Evolutionary conservation across 2,329 filamentous ascomycete genomes (phyloP).

Genomic region (Penicillium sp.): DNA sequence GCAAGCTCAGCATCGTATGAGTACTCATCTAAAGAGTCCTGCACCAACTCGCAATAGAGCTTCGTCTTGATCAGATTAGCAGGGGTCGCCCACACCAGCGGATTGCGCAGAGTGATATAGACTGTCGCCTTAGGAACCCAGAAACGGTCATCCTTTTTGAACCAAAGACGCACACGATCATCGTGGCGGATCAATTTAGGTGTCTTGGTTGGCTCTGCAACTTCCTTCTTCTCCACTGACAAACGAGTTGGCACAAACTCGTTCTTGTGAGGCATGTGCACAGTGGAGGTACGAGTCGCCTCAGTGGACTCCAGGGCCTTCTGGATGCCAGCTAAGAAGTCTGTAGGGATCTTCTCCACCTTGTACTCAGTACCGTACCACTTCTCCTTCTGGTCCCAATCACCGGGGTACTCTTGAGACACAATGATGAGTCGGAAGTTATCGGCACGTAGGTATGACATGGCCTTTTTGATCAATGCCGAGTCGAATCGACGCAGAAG

Average conservation of each 20-base stretch:
- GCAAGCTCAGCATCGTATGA: slow-evolving; percentile 95
- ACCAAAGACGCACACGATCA: slow-evolving; percentile 79
- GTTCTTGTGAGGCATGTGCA: slow-evolving; percentile 89
- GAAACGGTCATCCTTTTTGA: slow-evolving; percentile 97
- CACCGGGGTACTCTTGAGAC: slow-evolving; percentile 78
- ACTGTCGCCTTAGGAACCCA: slow-evolving; percentile 96
- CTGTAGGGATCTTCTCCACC: slow-evolving; percentile 72
- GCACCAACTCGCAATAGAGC: slow-evolving; percentile 80
- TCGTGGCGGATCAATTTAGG: slow-evolving; percentile 87
- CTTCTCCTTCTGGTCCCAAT: slow-evolving; percentile 85
- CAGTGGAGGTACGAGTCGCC: slow-evolving; percentile 62
- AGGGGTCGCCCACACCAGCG: slow-evolving; percentile 75
- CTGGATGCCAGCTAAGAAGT: slow-evolving; percentile 71
- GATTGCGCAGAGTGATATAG: slow-evolving; percentile 75
- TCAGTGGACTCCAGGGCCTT: slow-evolving; percentile 61
- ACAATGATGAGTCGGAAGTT: slow-evolving; percentile 85
- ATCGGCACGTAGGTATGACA: slow-evolving; percentile 76
- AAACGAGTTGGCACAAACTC: slow-evolving; percentile 93
- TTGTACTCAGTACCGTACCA: slow-evolving; percentile 98
- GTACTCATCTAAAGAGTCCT: slow-evolving; percentile 87
- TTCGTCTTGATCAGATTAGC: slow-evolving; percentile 75
- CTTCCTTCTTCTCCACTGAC: slow-evolving; percentile 91
- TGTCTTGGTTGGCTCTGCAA: slow-evolving; percentile 69
- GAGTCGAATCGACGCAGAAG: slow-evolving; percentile 79
- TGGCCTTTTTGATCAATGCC: slow-evolving; percentile 69